These are phyloP conservation scores for Pelargonium citronellum DNA, from an alignment of 441 rosid genomes.

Conservation along the genomic window DNA sequence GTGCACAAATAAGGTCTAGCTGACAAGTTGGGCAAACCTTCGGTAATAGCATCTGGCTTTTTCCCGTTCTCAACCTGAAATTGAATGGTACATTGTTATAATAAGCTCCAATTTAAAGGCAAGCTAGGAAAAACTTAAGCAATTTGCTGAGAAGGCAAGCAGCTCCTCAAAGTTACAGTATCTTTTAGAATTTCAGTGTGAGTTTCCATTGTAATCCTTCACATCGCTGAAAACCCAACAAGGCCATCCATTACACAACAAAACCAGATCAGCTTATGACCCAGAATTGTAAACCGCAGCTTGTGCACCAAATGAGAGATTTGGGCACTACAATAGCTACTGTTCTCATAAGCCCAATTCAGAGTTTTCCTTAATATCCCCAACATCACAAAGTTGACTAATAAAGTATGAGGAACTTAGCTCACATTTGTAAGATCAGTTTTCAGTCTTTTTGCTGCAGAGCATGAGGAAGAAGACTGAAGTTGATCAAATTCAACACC, in stretches of 20 bases:
- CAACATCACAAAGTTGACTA: neutral
- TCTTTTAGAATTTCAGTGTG: neutral
- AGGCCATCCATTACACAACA: too few relatives aligned
- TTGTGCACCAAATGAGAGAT: too few relatives aligned
- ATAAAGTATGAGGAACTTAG: constrained; percentile 10
- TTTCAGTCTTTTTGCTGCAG: constrained; percentile 58
- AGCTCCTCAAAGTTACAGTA: too few relatives aligned
- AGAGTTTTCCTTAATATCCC: too few relatives aligned
- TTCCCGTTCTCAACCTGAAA: constrained; percentile 38
- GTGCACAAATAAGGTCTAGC: constrained; percentile 75
- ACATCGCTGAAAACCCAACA: neutral
- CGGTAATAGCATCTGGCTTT: constrained; percentile 26
- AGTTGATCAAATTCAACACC: constrained; percentile 23
- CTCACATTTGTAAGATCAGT: constrained; percentile 35
- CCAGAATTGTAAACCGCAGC: too few relatives aligned
- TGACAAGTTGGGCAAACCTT: constrained; percentile 18
- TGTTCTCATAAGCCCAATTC: too few relatives aligned
- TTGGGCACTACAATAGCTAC: too few relatives aligned
- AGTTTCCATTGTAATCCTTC: neutral
- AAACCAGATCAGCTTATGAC: too few relatives aligned
- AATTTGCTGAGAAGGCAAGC: neutral
- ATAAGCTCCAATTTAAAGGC: constrained; percentile 1
- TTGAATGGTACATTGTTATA: constrained; percentile 3
- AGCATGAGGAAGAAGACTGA: constrained; percentile 25
- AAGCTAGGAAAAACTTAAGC: constrained; percentile 6